phyloP scores from a whole-genome alignment of 176 grass and related monocot species.

The Tuctoria greenei region DNA sequence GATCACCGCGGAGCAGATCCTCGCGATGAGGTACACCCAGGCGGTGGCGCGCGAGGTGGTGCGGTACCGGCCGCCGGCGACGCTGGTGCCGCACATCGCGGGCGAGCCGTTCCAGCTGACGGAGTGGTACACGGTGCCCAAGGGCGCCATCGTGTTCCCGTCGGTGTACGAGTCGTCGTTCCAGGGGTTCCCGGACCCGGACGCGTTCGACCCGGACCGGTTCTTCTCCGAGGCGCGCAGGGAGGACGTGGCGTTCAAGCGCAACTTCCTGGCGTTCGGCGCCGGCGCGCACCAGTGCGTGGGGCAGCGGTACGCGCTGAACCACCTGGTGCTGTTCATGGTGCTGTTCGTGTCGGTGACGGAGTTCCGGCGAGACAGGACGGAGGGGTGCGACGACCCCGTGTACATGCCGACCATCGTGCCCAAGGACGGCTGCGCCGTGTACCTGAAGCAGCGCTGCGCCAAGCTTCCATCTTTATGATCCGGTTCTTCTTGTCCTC shows the following conservation, averaged over 20 bases:
- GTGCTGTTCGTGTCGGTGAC: conserved; percentile 63
- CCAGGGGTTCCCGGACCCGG: conserved; percentile 66
- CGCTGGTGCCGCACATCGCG: conserved; percentile 83
- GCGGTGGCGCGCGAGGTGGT: conserved; percentile 83
- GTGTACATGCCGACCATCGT: conserved; percentile 81
- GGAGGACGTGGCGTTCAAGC: conserved; percentile 78
- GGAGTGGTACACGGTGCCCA: conserved; percentile 85
- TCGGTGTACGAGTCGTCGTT: conserved; percentile 81
- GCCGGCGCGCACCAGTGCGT: conserved; percentile 88
- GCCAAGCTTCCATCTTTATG: conserved; percentile 41
- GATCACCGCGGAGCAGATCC: conserved; percentile 56
- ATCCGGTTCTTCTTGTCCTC: not conserved
- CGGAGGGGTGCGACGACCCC: conserved; percentile 57
- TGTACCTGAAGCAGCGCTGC: conserved; percentile 48
- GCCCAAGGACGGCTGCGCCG: conserved; percentile 64
- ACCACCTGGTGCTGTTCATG: conserved; percentile 83
- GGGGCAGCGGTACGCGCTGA: conserved; percentile 88
- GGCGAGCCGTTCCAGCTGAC: conserved; percentile 76
- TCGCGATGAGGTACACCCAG: conserved; percentile 75
- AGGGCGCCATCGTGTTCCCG: conserved; percentile 84
- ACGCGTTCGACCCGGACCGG: conserved; percentile 75
- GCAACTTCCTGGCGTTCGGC: conserved; percentile 82
- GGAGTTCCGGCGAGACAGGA: conserved; percentile 59
- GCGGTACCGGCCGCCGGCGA: conserved; percentile 68
- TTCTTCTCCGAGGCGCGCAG: conserved; percentile 63